Evolutionary conservation across 805 yeast genomes (phyloP), one percentile per base, ranked within the genome.

Genomic region (Wickerhamiella australiensis): DNA sequence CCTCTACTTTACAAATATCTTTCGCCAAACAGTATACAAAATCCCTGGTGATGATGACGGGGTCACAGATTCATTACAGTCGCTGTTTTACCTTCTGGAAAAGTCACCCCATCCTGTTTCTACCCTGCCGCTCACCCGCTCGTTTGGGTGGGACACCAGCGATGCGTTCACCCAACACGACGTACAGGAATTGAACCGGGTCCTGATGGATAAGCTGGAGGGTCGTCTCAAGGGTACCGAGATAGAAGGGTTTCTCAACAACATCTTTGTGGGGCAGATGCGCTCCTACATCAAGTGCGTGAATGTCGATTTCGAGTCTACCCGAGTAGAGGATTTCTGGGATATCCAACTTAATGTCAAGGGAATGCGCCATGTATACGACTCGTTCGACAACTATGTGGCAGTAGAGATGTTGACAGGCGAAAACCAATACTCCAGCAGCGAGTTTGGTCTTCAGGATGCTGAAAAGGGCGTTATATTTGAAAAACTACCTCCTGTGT

Each of bases 161-260:
- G 98, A 92, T 57, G 95, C 96, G 0, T 92, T 92, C 65, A 85
- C 94, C 1, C 99, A 92, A 66, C 97, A 92, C 66, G 99, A 92
- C 63, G 96, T 92, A 13, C 99, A 92, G 64, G 99, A 92, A 65
- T 72, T 92, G 62, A 87, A 88, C 63, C 79, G 99, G 58, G 87
- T 92, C 35, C 72, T 92, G 61, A 90, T 92, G 96, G 99, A 92
- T 65, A 78, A 82, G 56, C 72, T 92, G 41, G 99, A 92, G 64
- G 72, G 79, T 2, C 83, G 85, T 47, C 87, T 92, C 96, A 86
- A 86, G 59, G 88, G 87, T 5, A 82, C 96, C 0, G 68, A 72
- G 0, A 88, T 85, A 26, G 88, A 82, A 56, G 82, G 82, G 7
- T 74, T 78, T 42, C 65, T 92, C 50, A 83, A 78, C 59, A 82